Evolutionary conservation across 306 rosid genomes (phyloP).

Genomic region (Echinosophora koreensis): DNA sequence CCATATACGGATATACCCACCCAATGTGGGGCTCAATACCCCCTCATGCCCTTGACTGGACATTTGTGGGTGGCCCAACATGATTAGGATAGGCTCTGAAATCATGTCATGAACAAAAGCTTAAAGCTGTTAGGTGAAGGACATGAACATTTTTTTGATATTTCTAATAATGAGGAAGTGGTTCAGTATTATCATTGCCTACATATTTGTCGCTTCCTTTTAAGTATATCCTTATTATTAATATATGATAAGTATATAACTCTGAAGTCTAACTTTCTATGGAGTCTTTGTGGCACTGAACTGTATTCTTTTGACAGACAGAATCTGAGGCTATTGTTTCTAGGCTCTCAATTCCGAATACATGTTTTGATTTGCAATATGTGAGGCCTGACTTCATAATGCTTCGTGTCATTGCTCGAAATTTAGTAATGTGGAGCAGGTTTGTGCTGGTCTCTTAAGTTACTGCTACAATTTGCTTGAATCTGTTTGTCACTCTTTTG

Average conservation of each 20-base stretch:
- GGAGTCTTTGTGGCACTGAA: conserved; percentile 44
- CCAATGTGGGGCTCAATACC: too few species aligned
- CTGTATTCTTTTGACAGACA: conserved; percentile 67
- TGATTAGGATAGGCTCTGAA: too few species aligned
- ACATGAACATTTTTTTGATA: too few species aligned
- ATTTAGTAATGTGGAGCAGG: conserved; percentile 99
- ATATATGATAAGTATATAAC: neutral
- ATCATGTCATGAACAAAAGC: too few species aligned
- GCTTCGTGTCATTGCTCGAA: conserved; percentile 96
- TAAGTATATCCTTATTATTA: conserved; percentile 1
- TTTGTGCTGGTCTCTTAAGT: conserved; percentile 49
- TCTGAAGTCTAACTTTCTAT: conserved; percentile 34
- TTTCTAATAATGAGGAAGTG: neutral
- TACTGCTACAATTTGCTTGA: conserved; percentile 38
- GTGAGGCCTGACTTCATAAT: conserved; percentile 98
- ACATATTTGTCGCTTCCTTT: conserved; percentile 27
- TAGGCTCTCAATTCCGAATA: conserved; percentile 83
- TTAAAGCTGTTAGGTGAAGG: too few species aligned
- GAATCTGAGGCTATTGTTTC: conserved; percentile 88
- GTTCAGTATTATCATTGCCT: conserved; percentile 34
- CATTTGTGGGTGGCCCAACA: too few species aligned
- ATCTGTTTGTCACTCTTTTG: conserved; percentile 44
- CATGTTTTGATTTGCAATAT: conserved; percentile 88
- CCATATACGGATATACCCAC: too few species aligned
- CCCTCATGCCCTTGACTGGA: too few species aligned